Evolutionary conservation across 176 grass and related monocot species (phyloP), one percentile per base, ranked within the genome.

Genomic region (Carex parvula): DNA sequence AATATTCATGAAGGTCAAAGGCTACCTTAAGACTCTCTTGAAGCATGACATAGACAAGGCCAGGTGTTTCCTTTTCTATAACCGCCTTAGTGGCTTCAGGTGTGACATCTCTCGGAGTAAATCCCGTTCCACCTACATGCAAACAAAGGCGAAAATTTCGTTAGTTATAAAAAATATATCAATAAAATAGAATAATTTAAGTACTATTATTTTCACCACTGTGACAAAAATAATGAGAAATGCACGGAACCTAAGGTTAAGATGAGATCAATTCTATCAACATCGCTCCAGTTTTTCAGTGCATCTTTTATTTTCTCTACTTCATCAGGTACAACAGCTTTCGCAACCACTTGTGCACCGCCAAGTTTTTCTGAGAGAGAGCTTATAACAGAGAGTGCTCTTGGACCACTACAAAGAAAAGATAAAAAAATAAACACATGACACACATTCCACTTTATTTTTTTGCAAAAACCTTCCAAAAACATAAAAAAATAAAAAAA

Each of bases 271-370:
- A 99, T 78, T 35, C 68, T 74, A 60, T 95, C 88, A 69, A 90
- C 13, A 46, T 93, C 96, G 6, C 91, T 93, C 96, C 93, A 95
- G 30, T 80, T 71, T 59, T 87, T 48, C 13, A 99, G 76, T 67
- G 91, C 70, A 76, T 72, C 79, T 86, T 93, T 93, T 67, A 99
- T 99, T 89, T 90, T 88, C 18, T 93, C 89, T 67, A 92, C 92
- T 86, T 99, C 93, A 67, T 99, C 96, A 81, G 93, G 93, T 79
- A 92, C 96, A 50, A 92, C 93, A 78, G 93, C 89, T 73, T 91
- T 95, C 22, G 88, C 87, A 85, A 99, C 91, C 56, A 99, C 91
- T 26, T 14, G 33, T 44, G 91, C 96, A 60, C 89, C 93, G 33
- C 96, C 96, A 20, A 95, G 70, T 87, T 87, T 95, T 88, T 92